Percentiles rank a stretch among this genome's conserved stretches.
Evolutionary conservation across 805 yeast species (phyloP).

Genomic region (Saccharomyces paradoxus): DNA sequence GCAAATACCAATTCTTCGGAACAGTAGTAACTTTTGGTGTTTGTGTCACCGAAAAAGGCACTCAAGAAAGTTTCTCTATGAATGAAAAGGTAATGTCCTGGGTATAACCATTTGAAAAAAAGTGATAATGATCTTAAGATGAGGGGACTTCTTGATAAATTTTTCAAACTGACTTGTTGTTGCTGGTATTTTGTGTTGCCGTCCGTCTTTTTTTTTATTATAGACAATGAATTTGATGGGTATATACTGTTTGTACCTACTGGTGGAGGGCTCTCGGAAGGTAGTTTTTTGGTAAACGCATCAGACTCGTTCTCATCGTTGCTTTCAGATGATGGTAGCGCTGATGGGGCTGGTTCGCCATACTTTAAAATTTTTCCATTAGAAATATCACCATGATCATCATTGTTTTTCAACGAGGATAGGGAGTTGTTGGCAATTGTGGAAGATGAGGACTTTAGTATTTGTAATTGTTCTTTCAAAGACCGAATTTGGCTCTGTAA

Average conservation of each 20-base stretch:
- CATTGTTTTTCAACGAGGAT: background rate
- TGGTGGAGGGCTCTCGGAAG: constrained; percentile 1
- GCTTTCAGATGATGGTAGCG: background rate
- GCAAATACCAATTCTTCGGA: constrained; percentile 44
- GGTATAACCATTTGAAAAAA: constrained; percentile 52
- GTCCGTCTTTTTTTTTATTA: constrained; percentile 9
- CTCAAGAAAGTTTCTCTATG: constrained; percentile 50
- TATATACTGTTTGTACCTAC: constrained; percentile 20
- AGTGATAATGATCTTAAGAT: constrained; percentile 20
- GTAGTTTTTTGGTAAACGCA: background rate
- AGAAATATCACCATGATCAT: background rate
- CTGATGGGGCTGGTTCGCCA: background rate
- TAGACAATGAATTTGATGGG: constrained; percentile 23
- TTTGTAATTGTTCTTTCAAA: background rate
- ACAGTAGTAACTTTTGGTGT: constrained; percentile 37
- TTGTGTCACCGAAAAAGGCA: constrained; percentile 41
- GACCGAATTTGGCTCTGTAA: constrained; percentile 26
- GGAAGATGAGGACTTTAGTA: background rate
- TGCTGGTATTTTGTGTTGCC: constrained; percentile 4
- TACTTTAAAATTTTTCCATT: background rate
- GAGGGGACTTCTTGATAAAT: constrained; percentile 19
- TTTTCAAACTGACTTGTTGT: constrained; percentile 11
- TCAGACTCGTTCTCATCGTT: background rate
- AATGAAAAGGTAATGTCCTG: constrained; percentile 50
- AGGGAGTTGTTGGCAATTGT: background rate